Evolutionary conservation across 2,329 filamentous ascomycete genomes (phyloP).

Genomic region (Endoconidiophora polonica): DNA sequence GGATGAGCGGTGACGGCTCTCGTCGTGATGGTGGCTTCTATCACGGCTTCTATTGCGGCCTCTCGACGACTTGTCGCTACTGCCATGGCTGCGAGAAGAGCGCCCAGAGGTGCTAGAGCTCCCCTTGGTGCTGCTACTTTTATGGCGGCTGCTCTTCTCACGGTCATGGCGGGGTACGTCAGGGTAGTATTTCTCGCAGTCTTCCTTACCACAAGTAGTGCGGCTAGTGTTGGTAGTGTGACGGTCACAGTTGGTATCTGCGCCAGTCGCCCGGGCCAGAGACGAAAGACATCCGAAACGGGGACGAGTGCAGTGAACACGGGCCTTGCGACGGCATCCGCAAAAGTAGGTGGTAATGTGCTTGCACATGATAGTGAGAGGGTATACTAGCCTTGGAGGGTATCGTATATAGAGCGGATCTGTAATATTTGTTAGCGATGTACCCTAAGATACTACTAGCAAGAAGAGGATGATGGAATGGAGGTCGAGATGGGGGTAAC

Average conservation of each 20-base stretch:
- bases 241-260: constrained; percentile 2
- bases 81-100: not conserved
- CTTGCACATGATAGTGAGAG: constrained; percentile 2
- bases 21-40: not conserved
- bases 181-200: constrained; percentile 5
- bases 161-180: not conserved
- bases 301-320: not conserved
- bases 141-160: not conserved
- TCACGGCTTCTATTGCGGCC: not conserved
- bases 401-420: not conserved
- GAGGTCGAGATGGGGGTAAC: not conserved
- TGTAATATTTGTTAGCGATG: not conserved
- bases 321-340: constrained; percentile 3
- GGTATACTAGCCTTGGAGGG: too few relatives aligned
- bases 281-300: constrained; percentile 2
- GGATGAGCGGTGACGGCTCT: not conserved
- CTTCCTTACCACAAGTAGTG: constrained; percentile 7
- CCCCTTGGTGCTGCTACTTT: not conserved
- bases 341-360: constrained; percentile 1
- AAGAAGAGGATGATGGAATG: not conserved
- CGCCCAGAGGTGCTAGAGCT: not conserved
- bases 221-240: not conserved
- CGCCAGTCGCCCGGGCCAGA: not conserved
- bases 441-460: too few relatives aligned
- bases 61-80: not conserved